Evolutionary conservation across 768 basidiomycete species (phyloP).

Genomic region (Lactarius psammicola): DNA sequence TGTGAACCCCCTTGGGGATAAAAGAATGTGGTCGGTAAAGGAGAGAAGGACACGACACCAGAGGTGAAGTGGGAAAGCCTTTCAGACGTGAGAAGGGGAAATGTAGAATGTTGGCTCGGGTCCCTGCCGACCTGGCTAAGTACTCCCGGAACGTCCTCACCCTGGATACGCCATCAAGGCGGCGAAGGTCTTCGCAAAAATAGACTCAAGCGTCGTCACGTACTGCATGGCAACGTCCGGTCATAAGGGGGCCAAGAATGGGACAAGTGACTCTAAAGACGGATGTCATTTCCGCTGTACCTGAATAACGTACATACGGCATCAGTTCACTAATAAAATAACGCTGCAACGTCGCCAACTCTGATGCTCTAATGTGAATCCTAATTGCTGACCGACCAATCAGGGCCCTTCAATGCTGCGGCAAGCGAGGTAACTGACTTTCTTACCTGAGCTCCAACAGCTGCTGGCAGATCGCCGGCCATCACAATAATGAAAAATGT

Average conservation of each 20-base stretch:
- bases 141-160: background rate
- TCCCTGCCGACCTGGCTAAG: background rate
- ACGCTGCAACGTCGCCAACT: background rate
- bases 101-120: background rate
- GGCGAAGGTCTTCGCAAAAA: background rate
- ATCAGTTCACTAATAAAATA: background rate
- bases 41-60: background rate
- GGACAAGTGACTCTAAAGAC: background rate
- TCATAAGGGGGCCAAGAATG: background rate
- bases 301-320: background rate
- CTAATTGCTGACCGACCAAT: background rate
- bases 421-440: background rate
- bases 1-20: background rate
- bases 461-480: background rate
- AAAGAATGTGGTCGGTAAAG: conserved; percentile 8
- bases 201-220: background rate
- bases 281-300: background rate
- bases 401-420: background rate
- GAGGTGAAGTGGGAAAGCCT: background rate
- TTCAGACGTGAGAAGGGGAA: background rate
- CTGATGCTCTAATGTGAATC: background rate
- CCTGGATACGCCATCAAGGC: background rate
- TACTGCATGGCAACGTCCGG: background rate
- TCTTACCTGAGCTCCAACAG: background rate
- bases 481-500: background rate